Percentiles rank a stretch among this genome's conserved stretches.
These are phyloP conservation scores for Quillaja saponaria DNA, from an alignment of 306 rosid genomes.

Conservation along the genomic window DNA sequence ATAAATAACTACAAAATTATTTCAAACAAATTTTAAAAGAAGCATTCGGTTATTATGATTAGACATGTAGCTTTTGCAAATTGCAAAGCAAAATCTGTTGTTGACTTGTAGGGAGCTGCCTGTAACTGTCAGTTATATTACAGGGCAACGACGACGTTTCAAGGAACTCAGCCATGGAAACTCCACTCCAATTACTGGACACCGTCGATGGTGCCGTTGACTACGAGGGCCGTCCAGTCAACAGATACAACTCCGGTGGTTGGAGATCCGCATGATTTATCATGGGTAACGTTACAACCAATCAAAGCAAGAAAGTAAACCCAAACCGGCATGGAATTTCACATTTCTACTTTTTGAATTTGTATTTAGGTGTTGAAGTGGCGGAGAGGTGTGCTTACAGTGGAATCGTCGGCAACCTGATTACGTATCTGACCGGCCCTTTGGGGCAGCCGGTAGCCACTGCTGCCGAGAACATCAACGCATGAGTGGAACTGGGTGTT, in stretches of 20 bases:
- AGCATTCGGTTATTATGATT: no score
- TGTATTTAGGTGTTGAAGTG: no score
- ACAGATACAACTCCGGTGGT: constrained; percentile 38
- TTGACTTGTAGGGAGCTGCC: no score
- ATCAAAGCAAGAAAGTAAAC: no score
- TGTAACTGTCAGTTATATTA: no score
- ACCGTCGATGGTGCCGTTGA: constrained; percentile 42
- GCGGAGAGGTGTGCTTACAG: constrained; percentile 10
- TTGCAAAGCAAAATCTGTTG: no score
- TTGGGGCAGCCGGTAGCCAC: constrained; percentile 37
- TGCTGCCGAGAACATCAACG: constrained; percentile 42
- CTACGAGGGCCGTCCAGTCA: constrained; percentile 29
- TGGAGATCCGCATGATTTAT: constrained; percentile 54
- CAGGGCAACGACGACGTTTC: background rate
- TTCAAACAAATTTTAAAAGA: no score
- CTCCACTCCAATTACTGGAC: constrained; percentile 20
- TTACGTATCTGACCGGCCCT: constrained; percentile 40
- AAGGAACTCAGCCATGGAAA: background rate
- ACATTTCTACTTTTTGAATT: background rate
- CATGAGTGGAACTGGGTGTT: constrained; percentile 38
- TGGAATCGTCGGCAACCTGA: constrained; percentile 47
- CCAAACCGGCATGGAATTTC: no score
- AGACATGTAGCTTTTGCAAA: no score
- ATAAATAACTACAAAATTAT: no score
- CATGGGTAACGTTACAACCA: constrained; percentile 27